Conservation (phyloP, 139 green algal genomes). For the Picochlorum sp. region DNA sequence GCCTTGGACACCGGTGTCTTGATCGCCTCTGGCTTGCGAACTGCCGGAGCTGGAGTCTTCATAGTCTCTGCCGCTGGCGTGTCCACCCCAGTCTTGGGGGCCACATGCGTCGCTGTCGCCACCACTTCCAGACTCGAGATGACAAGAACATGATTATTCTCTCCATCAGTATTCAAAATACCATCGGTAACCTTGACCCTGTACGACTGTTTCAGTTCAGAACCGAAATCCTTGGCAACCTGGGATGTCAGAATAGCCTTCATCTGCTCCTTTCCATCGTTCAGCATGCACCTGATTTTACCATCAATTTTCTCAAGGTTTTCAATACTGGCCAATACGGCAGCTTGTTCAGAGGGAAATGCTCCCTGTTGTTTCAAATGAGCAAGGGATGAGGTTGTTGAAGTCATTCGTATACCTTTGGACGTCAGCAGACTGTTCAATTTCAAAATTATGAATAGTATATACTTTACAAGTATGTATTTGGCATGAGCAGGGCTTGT, state of each 20-base stretch:
- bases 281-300: conserved; percentile 33
- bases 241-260: conserved; percentile 33
- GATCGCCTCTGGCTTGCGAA: conserved; percentile 7
- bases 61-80: conserved; percentile 11
- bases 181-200: conserved; percentile 26
- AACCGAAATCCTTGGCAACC: conserved; percentile 14
- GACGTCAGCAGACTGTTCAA: too few species aligned
- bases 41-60: conserved; percentile 6
- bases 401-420: too few species aligned
- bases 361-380: conserved; percentile 6
- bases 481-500: too few species aligned
- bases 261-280: conserved; percentile 37
- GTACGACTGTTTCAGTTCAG: conserved; percentile 10
- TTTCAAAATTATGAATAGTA: too few species aligned
- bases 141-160: conserved; percentile 13
- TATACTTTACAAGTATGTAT: too few species aligned
- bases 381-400: conserved; percentile 6
- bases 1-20: conserved; percentile 19
- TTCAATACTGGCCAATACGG: conserved; percentile 11
- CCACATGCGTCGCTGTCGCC: not conserved
- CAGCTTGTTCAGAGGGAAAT: not conserved
- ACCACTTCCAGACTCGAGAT: conserved; percentile 13
- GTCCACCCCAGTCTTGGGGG: conserved; percentile 1
- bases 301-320: conserved; percentile 20
- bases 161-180: conserved; percentile 11